Base-by-base conservation (phyloP, 805 yeast genomes). In the Hanseniaspora singularis region DNA sequence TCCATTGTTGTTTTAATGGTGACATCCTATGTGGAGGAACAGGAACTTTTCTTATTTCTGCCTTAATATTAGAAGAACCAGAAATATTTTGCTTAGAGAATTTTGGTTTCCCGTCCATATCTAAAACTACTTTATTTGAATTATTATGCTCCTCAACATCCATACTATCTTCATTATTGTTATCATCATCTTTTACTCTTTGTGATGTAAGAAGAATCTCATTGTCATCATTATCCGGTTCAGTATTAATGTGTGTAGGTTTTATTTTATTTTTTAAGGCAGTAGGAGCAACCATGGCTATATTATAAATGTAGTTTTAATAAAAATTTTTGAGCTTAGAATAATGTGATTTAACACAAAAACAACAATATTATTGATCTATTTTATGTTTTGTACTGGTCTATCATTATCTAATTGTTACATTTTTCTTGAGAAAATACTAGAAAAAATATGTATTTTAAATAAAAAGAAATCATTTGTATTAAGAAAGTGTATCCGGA, bases 1-100 rank as follows among this genome's bases (percentile, higher is more conserved):
- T 74, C 99, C 99, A 92, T 38, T 79, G 72, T 53, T 76, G 76
- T 63, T 86, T 83, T 57, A 92, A 72, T 20, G 98, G 98, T 1
- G 94, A 74, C 87, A 92, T 81, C 71, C 99, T 76, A 63, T 92
- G 97, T 26, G 96, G 97, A 33, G 98, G 98, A 27, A 92, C 94
- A 3, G 89, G 76, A 10, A 92, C 83, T 59, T 88, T 88, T 67
- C 97, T 74, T 46, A 81, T 72, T 64, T 89, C 96, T 46, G 80
- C 67, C 64, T 86, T 86, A 26, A 85, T 88, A 52, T 72, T 74
- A 66, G 70, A 72, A 4, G 59, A 66, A 32, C 74, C 73, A 3
- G 79, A 61, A 49, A 72, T 70, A 12, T 80, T 72, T 22, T 86
- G 89, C 18, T 88, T 75, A 30, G 77, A 70, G 60, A 88, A 87